Base-by-base conservation (phyloP, 1,139 yeast genomes). In the Pichia sp. region DNA sequence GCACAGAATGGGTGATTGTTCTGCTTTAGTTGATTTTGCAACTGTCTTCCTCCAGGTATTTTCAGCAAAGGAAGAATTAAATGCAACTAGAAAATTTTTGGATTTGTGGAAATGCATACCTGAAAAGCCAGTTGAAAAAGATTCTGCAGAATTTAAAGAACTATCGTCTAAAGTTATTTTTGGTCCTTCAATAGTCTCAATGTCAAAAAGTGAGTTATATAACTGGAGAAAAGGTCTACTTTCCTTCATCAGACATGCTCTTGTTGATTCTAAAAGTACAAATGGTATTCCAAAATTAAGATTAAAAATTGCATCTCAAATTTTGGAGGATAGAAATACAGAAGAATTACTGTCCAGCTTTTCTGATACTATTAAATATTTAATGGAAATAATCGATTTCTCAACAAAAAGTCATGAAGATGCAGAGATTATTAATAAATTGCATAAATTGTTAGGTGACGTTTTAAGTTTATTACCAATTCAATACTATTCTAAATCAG, bases 391-490 rank as follows among this genome's bases (percentile, higher is more conserved):
- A 9, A 59, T 70, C 42, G 65, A 63, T 39, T 34, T 48, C 30
- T 50, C 48, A 25, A 49, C 49, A 7, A 41, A 42, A 16, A 48
- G 44, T 16, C 39, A 40, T 12, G 63, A 57, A 40, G 63, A 59
- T 42, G 62, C 56, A 31, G 62, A 57, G 42, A 55, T 66, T 39
- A 50, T 61, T 10, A 55, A 47, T 31, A 58, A 57, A 26, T 54
- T 71, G 26, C 72, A 71, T 55, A 71, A 68, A 27, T 65, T 86
- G 42, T 69, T 90, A 53, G 76, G 80, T 37, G 76, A 75, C 53
- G 67, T 82, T 52, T 67, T 90, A 52, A 79, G 79, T 48, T 69
- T 87, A 51, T 69, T 90, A 46, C 97, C 97, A 28, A 75, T 89
- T 54, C 73, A 73, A 47, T 75, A 79, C 54, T 89, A 87, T 59